A percentile compares a stretch with the other conserved stretches of the same genome.
Evolutionary conservation across 306 rosid genomes (phyloP).

Genomic region (Fragaria nilgerrensis): DNA sequence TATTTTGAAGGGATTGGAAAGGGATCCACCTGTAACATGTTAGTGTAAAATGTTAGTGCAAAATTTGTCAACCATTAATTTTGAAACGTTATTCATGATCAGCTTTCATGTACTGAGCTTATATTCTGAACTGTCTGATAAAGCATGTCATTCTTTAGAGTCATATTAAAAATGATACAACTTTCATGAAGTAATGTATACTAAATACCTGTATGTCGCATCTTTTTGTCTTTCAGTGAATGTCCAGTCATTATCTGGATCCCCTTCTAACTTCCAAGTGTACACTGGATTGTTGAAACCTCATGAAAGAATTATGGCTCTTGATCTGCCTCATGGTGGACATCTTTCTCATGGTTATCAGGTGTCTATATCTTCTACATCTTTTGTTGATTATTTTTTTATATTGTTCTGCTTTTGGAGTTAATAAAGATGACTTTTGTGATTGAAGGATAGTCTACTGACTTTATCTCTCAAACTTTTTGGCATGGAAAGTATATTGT

Average conservation of each 20-base stretch:
- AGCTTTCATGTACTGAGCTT: constrained; percentile 5
- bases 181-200: background rate
- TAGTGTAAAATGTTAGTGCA: background rate
- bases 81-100: background rate
- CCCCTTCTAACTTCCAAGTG: constrained; percentile 95
- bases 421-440: background rate
- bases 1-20: background rate
- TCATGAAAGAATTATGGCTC: constrained; percentile 96
- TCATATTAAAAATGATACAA: constrained; percentile 9
- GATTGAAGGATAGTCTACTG: constrained; percentile 12
- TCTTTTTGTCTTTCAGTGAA: constrained; percentile 63
- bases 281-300: constrained; percentile 92
- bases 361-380: constrained; percentile 37
- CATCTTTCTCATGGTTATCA: constrained; percentile 98
- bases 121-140: background rate
- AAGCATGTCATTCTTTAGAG: background rate
- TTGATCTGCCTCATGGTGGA: constrained; percentile 95
- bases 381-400: background rate
- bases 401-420: constrained; percentile 1
- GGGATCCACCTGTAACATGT: background rate
- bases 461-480: background rate
- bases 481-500: background rate
- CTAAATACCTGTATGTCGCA: constrained; percentile 18
- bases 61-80: background rate
- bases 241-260: constrained; percentile 89